Percentiles rank a stretch among this genome's conserved stretches.
phyloP scores from a whole-genome alignment of 2,329 filamentous ascomycete species.

The Trichoderma asperellum region DNA sequence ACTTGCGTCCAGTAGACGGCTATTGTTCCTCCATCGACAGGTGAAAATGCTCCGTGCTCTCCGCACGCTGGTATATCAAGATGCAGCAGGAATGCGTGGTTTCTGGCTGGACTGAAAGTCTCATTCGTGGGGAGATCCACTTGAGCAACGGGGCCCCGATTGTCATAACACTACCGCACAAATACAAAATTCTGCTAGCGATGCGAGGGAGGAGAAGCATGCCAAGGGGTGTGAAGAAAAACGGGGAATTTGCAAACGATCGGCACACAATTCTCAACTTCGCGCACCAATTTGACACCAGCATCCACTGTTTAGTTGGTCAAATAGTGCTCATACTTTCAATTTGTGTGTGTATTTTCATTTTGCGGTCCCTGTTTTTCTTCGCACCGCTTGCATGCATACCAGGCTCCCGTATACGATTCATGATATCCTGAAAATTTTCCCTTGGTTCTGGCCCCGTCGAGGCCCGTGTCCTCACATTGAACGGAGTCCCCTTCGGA shows the following conservation, averaged over 20 bases:
- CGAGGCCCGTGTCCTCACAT: background rate
- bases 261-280: no score
- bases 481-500: conserved; percentile 14
- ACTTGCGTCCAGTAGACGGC: conserved; percentile 7
- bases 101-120: conserved; percentile 20
- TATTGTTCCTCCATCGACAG: background rate
- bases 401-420: background rate
- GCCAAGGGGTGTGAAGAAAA: no score
- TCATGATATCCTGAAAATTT: conserved; percentile 3
- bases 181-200: background rate
- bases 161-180: background rate
- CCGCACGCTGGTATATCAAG: conserved; percentile 4
- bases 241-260: no score
- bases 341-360: no score
- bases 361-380: no score
- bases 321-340: no score
- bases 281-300: no score
- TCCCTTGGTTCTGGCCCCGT: background rate
- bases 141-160: background rate
- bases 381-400: no score
- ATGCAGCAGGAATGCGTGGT: conserved; percentile 13
- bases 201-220: conserved; percentile 16
- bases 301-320: no score
- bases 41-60: conserved; percentile 25
- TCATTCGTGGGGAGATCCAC: conserved; percentile 27